phyloP scores from a whole-genome alignment of 768 basidiomycete genomes.

The Kwoniella newhampshirensis region DNA sequence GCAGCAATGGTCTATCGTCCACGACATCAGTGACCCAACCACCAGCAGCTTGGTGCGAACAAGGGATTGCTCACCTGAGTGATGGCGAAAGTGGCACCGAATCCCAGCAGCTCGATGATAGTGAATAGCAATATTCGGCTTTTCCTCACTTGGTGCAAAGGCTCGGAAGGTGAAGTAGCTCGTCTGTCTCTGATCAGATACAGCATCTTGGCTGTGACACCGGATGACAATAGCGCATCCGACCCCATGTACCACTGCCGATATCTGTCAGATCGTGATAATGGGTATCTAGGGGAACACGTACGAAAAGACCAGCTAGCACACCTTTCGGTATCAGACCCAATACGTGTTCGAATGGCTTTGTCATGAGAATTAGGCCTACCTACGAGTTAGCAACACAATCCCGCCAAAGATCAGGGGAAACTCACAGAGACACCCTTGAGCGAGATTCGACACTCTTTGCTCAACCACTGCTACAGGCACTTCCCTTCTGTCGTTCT shows the following conservation, averaged over 20 bases:
- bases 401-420: background rate
- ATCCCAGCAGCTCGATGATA: constrained; percentile 72
- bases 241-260: constrained; percentile 86
- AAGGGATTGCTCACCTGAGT: constrained; percentile 66
- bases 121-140: constrained; percentile 72
- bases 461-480: constrained; percentile 79
- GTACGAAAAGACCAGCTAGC: constrained; percentile 79
- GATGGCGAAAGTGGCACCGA: constrained; percentile 84
- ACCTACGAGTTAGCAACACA: constrained; percentile 1
- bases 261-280: too few species aligned
- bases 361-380: constrained; percentile 70
- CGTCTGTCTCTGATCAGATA: constrained; percentile 73
- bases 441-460: constrained; percentile 83
- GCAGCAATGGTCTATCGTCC: constrained; percentile 63
- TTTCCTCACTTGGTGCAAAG: constrained; percentile 71
- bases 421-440: constrained; percentile 67
- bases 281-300: too few species aligned
- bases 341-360: constrained; percentile 77
- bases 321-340: constrained; percentile 72
- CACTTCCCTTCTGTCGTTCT: constrained; percentile 46
- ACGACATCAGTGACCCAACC: too few species aligned
- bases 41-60: too few species aligned
- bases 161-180: constrained; percentile 65
- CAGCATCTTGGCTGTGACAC: constrained; percentile 76
- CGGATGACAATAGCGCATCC: constrained; percentile 74